These are phyloP conservation scores for Asparagopsis taxiformis DNA, from an alignment of 31 red algal species.

Conservation along the genomic window DNA sequence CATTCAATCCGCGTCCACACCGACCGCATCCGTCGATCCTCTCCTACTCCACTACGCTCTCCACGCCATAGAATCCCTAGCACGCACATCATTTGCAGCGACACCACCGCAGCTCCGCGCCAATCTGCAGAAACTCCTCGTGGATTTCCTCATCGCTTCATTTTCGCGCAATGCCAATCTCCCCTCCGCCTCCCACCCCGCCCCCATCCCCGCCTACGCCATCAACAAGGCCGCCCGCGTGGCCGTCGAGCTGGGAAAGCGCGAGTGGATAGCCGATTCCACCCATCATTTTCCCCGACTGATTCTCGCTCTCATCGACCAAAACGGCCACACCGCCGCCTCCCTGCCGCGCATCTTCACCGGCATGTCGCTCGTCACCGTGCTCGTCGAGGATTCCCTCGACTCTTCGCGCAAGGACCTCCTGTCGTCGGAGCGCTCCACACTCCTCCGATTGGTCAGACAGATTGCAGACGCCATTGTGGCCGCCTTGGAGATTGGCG, in stretches of 20 bases:
- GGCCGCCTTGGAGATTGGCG: background rate
- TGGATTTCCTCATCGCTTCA: background rate
- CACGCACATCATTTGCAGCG: background rate
- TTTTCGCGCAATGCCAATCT: background rate
- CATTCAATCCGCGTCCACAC: too few relatives aligned
- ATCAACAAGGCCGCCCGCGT: background rate
- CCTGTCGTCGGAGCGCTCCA: background rate
- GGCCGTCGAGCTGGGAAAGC: background rate
- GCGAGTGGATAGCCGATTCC: conserved; percentile 8
- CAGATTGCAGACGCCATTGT: background rate
- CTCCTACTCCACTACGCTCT: conserved; percentile 13
- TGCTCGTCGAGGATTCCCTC: background rate
- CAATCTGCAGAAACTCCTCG: background rate
- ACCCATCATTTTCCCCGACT: too few relatives aligned
- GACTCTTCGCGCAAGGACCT: conserved; percentile 5
- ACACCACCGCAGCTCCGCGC: background rate
- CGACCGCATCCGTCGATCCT: background rate
- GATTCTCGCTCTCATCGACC: conserved; percentile 3
- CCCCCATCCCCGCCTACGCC: background rate
- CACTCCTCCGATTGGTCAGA: background rate
- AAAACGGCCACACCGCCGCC: background rate
- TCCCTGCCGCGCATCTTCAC: background rate
- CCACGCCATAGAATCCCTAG: conserved; percentile 9
- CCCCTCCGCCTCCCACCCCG: too few relatives aligned
- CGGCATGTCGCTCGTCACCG: background rate